These are phyloP conservation scores for Talaromyces funiculosus DNA, from an alignment of 2,329 filamentous ascomycete genomes.

Conservation along the genomic window DNA sequence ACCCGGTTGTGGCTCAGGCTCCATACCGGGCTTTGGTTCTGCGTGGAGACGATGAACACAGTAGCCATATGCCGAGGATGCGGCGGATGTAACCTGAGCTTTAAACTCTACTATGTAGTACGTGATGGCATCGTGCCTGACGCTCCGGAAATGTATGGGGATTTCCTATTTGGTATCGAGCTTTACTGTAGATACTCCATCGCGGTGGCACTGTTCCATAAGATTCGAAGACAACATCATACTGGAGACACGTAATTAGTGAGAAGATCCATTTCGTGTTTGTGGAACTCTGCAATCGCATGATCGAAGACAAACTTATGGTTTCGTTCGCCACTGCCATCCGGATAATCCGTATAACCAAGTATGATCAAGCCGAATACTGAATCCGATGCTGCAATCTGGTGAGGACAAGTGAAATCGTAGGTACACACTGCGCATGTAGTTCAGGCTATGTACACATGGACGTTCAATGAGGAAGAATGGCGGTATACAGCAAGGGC, in stretches of 20 bases:
- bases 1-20: not conserved
- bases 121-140: not conserved
- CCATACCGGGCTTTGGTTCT: too few relatives aligned
- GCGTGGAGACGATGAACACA: too few relatives aligned
- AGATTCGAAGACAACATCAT: not conserved
- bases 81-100: not conserved
- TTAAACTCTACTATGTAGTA: too few relatives aligned
- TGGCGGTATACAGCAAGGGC: not conserved
- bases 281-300: not conserved
- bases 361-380: not conserved
- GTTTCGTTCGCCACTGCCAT: not conserved
- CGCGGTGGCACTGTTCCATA: not conserved
- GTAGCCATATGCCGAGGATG: not conserved
- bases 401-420: too few relatives aligned
- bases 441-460: too few relatives aligned
- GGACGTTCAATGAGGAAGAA: not conserved
- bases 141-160: not conserved
- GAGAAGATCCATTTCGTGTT: not conserved
- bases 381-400: not conserved
- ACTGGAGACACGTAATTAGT: not conserved
- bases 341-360: too few relatives aligned
- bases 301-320: not conserved
- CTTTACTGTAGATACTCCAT: not conserved
- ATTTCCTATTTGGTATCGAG: not conserved
- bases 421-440: too few relatives aligned